A percentile compares a stretch with the other conserved stretches of the same genome.
These are phyloP conservation scores for Exophiala lecanii-corni DNA, from an alignment of 2,329 filamentous ascomycete genomes.

Conservation along the genomic window DNA sequence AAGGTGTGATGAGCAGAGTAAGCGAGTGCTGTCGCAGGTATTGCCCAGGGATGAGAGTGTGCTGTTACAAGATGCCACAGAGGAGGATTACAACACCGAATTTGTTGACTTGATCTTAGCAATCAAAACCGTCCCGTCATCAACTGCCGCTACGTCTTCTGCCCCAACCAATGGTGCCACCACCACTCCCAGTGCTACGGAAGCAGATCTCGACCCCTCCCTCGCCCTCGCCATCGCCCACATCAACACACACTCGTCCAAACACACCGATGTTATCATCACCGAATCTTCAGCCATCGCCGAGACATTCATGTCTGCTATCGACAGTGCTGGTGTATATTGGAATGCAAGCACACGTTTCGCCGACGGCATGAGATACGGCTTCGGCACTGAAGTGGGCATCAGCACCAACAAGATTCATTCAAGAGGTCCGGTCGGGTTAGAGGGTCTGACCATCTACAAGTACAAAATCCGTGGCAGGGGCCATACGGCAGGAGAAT, in stretches of 20 bases:
- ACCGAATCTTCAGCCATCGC: conserved; percentile 65
- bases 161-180: not conserved
- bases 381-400: conserved; percentile 95
- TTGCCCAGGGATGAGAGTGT: conserved; percentile 41
- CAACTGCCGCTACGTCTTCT: not conserved
- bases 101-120: conserved; percentile 81
- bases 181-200: conserved; percentile 20
- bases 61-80: conserved; percentile 60
- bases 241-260: conserved; percentile 87
- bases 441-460: conserved; percentile 95
- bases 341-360: conserved; percentile 96
- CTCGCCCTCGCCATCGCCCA: conserved; percentile 72
- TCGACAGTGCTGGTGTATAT: conserved; percentile 90
- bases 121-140: conserved; percentile 65
- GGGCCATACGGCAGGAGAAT: conserved; percentile 76
- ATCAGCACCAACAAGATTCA: conserved; percentile 99
- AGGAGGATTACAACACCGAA: conserved; percentile 78
- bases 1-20: conserved; percentile 69
- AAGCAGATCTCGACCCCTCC: conserved; percentile 26
- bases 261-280: conserved; percentile 90
- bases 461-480: conserved; percentile 86
- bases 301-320: conserved; percentile 73
- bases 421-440: conserved; percentile 81
- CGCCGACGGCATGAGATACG: conserved; percentile 93
- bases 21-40: conserved; percentile 54